A percentile compares a stretch with the other conserved stretches of the same genome.
These are phyloP conservation scores for Meripilus lineatus DNA, from an alignment of 1,284 basidiomycete genomes.

Conservation along the genomic window DNA sequence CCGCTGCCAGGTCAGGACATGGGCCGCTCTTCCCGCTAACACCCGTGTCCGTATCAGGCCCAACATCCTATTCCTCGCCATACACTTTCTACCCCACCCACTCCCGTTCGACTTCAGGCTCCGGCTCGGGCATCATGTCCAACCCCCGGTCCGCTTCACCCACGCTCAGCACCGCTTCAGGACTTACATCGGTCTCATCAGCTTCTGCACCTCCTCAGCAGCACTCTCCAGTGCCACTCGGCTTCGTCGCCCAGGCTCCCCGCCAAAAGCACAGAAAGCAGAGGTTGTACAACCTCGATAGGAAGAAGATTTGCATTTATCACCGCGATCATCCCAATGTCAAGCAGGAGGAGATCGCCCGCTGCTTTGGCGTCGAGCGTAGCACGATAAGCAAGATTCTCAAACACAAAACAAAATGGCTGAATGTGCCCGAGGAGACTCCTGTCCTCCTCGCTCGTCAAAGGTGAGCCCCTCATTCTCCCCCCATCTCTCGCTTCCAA, in stretches of 20 bases:
- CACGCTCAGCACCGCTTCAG: slow-evolving; percentile 50
- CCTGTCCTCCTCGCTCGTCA: slow-evolving; percentile 57
- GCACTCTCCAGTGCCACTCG: slow-evolving; percentile 29
- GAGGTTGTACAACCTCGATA: slow-evolving; percentile 68
- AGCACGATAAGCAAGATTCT: slow-evolving; percentile 94
- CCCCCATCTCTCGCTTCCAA: slow-evolving; percentile 6
- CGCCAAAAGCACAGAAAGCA: slow-evolving; percentile 57
- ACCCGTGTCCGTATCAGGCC: background rate
- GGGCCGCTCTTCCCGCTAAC: slow-evolving; percentile 3
- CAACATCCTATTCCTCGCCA: slow-evolving; percentile 10
- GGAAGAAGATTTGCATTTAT: slow-evolving; percentile 74
- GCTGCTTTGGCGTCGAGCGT: slow-evolving; percentile 74
- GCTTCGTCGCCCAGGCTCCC: slow-evolving; percentile 13
- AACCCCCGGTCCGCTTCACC: slow-evolving; percentile 50
- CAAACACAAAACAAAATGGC: slow-evolving; percentile 80
- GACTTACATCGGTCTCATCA: slow-evolving; percentile 47
- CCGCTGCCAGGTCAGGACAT: background rate
- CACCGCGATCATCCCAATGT: slow-evolving; percentile 57
- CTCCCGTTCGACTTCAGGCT: slow-evolving; percentile 39
- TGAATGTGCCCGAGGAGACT: slow-evolving; percentile 59
- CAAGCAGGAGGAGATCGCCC: slow-evolving; percentile 80
- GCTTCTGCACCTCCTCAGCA: slow-evolving; percentile 24
- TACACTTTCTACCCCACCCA: slow-evolving; percentile 29
- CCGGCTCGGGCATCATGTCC: slow-evolving; percentile 18
- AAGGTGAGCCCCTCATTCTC: slow-evolving; percentile 38